phyloP scores from a whole-genome alignment of 345 rosid genomes.

The Citrus sinensis region DVS_A1.0 CM039162.1:25364001-25364500 shows the following conservation, averaged over 20 bases:
- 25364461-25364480: conserved; percentile 9
- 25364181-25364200: conserved; percentile 20
- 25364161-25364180: conserved; percentile 6
- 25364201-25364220: conserved; percentile 16
- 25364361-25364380: not conserved
- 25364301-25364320: conserved; percentile 20
- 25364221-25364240: conserved; percentile 13
- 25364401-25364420: not conserved
- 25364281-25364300: conserved; percentile 8
- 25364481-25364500: not conserved
- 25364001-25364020: not conserved
- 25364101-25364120: not conserved
- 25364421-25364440: not conserved
- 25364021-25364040: not conserved
- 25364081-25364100: not conserved
- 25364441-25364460: not conserved
- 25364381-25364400: conserved; percentile 4
- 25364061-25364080: not conserved
- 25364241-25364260: conserved; percentile 12
- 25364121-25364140: not conserved
- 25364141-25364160: not conserved
- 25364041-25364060: not conserved
- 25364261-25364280: not conserved
- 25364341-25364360: conserved; percentile 18
- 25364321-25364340: conserved; percentile 12